Evolutionary conservation across 1,139 yeast species (phyloP).

Genomic region (Suhomyces atakaporum): DNA sequence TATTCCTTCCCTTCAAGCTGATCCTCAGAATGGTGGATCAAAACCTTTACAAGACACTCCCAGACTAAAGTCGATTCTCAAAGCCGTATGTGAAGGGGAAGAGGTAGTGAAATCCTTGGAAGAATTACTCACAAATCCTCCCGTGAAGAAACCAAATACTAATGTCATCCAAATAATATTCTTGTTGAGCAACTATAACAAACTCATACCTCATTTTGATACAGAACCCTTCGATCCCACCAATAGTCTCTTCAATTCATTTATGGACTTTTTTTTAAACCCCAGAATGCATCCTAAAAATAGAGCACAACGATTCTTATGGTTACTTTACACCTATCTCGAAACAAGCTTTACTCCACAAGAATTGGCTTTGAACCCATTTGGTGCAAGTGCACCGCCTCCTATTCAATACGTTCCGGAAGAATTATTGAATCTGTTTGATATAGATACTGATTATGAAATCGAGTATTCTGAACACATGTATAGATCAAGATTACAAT

Average conservation of each 20-base stretch:
- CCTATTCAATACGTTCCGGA: conserved; percentile 41
- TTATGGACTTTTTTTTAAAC: conserved; percentile 69
- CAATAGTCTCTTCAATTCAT: conserved; percentile 18
- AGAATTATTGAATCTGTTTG: conserved; percentile 48
- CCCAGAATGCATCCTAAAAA: conserved; percentile 54
- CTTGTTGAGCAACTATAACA: conserved; percentile 65
- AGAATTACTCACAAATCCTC: conserved; percentile 43
- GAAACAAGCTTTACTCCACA: conserved; percentile 67
- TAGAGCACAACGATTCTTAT: conserved; percentile 72
- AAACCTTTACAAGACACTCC: conserved; percentile 95
- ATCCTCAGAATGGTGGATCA: conserved; percentile 50
- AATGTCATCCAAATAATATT: conserved; percentile 74
- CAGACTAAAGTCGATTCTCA: conserved; percentile 81
- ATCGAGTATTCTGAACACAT: conserved; percentile 69
- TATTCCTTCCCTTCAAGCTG: conserved; percentile 83
- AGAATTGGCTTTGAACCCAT: conserved; percentile 63
- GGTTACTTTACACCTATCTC: conserved; percentile 79
- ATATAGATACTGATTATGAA: conserved; percentile 73
- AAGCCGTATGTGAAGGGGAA: conserved; percentile 66
- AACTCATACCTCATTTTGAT: conserved; percentile 36
- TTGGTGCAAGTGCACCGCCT: conserved; percentile 57
- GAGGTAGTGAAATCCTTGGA: conserved; percentile 49
- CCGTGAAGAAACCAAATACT: conserved; percentile 46
- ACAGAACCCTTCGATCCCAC: conserved; percentile 9
- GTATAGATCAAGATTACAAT: conserved; percentile 61